These are phyloP conservation scores for Leccinum boreale DNA, from an alignment of 768 basidiomycete genomes.

Conservation along the genomic window DNA sequence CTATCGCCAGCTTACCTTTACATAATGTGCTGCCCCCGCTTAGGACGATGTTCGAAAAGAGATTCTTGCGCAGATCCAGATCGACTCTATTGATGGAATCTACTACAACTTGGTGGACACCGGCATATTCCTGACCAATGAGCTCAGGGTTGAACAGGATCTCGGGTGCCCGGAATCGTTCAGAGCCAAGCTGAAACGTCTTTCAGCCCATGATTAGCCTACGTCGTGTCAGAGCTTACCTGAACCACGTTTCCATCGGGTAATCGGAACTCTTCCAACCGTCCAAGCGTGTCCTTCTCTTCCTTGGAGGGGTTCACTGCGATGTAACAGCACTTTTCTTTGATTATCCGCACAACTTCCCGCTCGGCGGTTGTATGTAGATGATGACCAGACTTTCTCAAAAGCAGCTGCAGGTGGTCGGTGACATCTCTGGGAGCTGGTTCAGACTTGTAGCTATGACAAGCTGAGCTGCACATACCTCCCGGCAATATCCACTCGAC, in stretches of 20 bases:
- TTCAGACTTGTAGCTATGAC: not conserved
- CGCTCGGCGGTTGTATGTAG: conserved; percentile 96
- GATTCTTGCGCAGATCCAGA: conserved; percentile 89
- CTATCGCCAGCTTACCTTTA: conserved; percentile 55
- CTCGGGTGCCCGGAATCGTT: conserved; percentile 96
- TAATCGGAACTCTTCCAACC: conserved; percentile 83
- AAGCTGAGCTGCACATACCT: conserved; percentile 47
- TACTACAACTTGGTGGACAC: conserved; percentile 98
- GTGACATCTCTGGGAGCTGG: conserved; percentile 76
- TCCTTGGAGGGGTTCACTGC: conserved; percentile 92
- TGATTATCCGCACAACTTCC: conserved; percentile 95
- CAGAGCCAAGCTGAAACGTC: conserved; percentile 73
- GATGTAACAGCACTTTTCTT: conserved; percentile 97
- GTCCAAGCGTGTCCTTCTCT: conserved; percentile 82
- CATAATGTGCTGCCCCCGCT: conserved; percentile 96
- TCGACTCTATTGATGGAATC: conserved; percentile 97
- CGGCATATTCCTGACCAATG: conserved; percentile 93
- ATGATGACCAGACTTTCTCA: conserved; percentile 93
- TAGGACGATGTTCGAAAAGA: conserved; percentile 96
- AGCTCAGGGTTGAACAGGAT: conserved; percentile 97
- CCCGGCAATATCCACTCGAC: conserved; percentile 94
- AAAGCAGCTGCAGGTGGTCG: conserved; percentile 89
- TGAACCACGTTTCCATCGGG: conserved; percentile 95
- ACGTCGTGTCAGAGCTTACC: conserved; percentile 42
- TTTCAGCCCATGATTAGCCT: conserved; percentile 11